A percentile compares a stretch with the other conserved stretches of the same genome.
Evolutionary conservation across 1,139 yeast species (phyloP).

Genomic region (Keqinozyma sinolaborantium): DNA sequence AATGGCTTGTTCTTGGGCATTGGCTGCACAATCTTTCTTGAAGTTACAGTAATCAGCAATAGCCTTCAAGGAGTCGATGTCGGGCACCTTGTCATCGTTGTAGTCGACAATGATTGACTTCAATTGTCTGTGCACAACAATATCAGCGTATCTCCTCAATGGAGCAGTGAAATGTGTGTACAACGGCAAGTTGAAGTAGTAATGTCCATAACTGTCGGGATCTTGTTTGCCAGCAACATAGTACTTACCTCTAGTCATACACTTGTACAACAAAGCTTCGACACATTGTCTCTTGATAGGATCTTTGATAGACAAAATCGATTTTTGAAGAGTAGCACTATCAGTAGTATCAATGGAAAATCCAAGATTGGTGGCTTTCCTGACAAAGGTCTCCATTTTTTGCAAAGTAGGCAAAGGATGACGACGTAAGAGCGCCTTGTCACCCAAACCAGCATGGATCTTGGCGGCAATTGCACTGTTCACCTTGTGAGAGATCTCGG

Average conservation of each 20-base stretch:
- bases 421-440: constrained; percentile 79
- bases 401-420: constrained; percentile 82
- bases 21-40: constrained; percentile 90
- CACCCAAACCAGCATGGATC: constrained; percentile 73
- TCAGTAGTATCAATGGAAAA: constrained; percentile 71
- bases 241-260: constrained; percentile 83
- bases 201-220: constrained; percentile 75
- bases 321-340: constrained; percentile 68
- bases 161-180: constrained; percentile 96
- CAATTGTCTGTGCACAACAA: constrained; percentile 88
- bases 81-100: constrained; percentile 24
- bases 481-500: constrained; percentile 77
- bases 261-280: constrained; percentile 76
- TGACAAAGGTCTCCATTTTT: constrained; percentile 75
- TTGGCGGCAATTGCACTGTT: constrained; percentile 85
- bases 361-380: constrained; percentile 65
- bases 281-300: constrained; percentile 66
- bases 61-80: constrained; percentile 70
- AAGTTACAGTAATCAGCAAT: constrained; percentile 91
- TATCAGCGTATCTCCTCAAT: constrained; percentile 85
- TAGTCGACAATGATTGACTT: constrained; percentile 53
- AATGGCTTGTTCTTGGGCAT: constrained; percentile 92
- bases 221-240: constrained; percentile 87
- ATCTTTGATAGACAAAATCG: constrained; percentile 65
- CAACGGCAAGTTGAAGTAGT: constrained; percentile 75